Evolutionary conservation across 805 yeast genomes (phyloP), one percentile per base, ranked within the genome.

Genomic region (Kregervanrija delftensis): DNA sequence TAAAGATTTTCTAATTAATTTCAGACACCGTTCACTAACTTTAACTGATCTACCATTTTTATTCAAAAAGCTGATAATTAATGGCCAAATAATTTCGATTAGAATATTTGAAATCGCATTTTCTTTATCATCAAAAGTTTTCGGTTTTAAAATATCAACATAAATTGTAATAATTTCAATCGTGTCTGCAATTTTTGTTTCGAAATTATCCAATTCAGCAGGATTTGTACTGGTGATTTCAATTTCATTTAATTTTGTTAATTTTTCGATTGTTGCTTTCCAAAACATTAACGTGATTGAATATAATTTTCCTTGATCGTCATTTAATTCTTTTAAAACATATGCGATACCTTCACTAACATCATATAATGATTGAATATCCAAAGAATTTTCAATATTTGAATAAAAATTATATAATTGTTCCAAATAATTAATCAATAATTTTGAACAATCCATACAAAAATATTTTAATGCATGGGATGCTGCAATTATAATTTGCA

Each of bases 391-490:
- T 30, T 61, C 61, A 30, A 83, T 70, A 47, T 70, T 71, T 42
- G 76, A 75, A 64, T 88, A 91, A 48, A 93, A 80, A 50, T 77
- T 72, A 53, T 82, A 79, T 45, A 93, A 70, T 60, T 88, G 95
- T 44, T 80, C 87, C 52, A 88, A 67, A 59, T 76, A 86, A 39
- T 74, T 74, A 14, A 80, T 75, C 52, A 93, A 67, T 12, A 80
- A 68, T 11, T 62, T 56, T 0, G 90, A 76, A 57, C 99, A 93
- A 64, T 95, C 99, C 57, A 86, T 85, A 66, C 97, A 90, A 58
- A 93, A 87, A 59, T 80, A 91, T 90, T 88, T 87, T 56, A 93
- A 72, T 0, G 99, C 95, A 63, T 86, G 90, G 0, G 97, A 83
- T 0, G 97, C 87, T 1, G 99, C 97, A 28, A 83, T 76, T 17